phyloP scores from a whole-genome alignment of 345 rosid species.

The Eucalyptus pauciflora region DNA sequence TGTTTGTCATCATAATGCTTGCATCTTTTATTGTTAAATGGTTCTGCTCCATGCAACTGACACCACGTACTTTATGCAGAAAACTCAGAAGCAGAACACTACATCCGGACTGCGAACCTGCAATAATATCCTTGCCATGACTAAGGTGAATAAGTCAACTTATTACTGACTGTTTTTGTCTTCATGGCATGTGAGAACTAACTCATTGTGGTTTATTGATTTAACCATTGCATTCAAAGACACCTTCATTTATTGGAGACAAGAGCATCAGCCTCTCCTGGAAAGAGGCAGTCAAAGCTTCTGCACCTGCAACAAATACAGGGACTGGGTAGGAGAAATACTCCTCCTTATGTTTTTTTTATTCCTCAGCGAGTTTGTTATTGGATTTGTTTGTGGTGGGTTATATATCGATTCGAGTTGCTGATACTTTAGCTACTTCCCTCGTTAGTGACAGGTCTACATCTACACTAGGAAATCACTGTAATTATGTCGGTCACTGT shows the following conservation, averaged over 20 bases:
- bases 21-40: background rate
- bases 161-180: background rate
- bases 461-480: background rate
- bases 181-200: background rate
- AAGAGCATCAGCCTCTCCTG: slow-evolving; percentile 83
- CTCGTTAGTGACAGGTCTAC: background rate
- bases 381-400: background rate
- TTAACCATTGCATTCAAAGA: slow-evolving; percentile 82
- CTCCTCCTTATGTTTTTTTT: background rate
- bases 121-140: slow-evolving; percentile 91
- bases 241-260: slow-evolving; percentile 85
- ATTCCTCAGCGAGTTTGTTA: background rate
- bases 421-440: background rate
- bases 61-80: slow-evolving; percentile 22
- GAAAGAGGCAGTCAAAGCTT: slow-evolving; percentile 73
- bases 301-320: slow-evolving; percentile 28
- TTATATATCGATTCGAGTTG: background rate
- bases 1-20: slow-evolving; percentile 7
- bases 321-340: slow-evolving; percentile 43
- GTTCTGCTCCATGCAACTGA: background rate
- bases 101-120: slow-evolving; percentile 89
- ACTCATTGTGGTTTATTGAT: background rate
- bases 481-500: background rate
- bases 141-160: slow-evolving; percentile 48
- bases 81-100: slow-evolving; percentile 77